Percentiles rank a stretch among this genome's conserved stretches.
phyloP scores from a whole-genome alignment of 768 basidiomycete genomes.

The Naganishia kalamii region DNA sequence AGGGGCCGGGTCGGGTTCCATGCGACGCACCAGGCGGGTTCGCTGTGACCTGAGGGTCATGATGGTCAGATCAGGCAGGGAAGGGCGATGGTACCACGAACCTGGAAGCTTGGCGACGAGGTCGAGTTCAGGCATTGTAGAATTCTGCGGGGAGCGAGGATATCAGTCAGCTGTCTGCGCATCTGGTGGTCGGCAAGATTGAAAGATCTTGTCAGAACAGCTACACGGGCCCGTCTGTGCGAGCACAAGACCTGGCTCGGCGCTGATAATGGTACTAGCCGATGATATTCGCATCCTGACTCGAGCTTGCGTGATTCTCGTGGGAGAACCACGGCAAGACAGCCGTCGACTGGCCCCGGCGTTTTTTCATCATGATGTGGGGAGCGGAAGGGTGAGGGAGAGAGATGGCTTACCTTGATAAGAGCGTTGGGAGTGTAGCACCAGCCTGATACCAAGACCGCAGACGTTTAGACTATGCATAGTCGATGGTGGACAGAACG shows the following conservation, averaged over 20 bases:
- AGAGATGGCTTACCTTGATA: background rate
- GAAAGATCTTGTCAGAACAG: background rate
- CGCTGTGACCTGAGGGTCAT: conserved; percentile 54
- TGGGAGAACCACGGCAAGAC: background rate
- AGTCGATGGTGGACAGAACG: no score
- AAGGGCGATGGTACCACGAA: background rate
- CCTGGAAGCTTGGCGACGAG: background rate
- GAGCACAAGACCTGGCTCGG: background rate
- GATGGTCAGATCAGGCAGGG: background rate
- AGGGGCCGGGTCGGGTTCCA: conserved; percentile 80
- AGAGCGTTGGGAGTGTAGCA: no score
- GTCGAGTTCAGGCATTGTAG: background rate
- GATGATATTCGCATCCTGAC: conserved; percentile 12
- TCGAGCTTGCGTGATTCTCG: background rate
- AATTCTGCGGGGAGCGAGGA: no score
- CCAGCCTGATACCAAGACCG: no score
- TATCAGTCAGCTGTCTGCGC: no score
- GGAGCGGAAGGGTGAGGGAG: background rate
- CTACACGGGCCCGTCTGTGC: background rate
- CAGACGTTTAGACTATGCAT: no score
- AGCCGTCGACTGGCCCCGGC: conserved; percentile 18
- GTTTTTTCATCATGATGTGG: background rate
- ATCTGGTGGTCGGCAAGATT: no score
- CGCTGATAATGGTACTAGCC: background rate
- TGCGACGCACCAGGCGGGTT: conserved; percentile 77